Percentiles rank a stretch among this genome's conserved stretches.
These are phyloP conservation scores for Rutstroemia sp. DNA, from an alignment of 2,329 filamentous ascomycete species.

Conservation along the genomic window DNA sequence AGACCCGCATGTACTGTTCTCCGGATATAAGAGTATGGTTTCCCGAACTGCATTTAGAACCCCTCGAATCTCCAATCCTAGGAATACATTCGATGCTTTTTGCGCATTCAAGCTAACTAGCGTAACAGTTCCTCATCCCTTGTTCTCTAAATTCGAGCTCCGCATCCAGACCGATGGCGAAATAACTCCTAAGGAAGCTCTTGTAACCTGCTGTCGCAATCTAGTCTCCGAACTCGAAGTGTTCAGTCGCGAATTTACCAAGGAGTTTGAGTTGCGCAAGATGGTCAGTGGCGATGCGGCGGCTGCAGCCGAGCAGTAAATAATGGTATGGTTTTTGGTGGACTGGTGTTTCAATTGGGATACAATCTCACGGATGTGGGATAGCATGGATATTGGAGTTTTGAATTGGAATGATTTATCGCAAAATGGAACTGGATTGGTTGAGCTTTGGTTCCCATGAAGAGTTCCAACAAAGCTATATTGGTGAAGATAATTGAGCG, in stretches of 20 bases:
- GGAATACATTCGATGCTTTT: not conserved
- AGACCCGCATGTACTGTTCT: constrained; percentile 77
- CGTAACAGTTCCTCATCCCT: constrained; percentile 32
- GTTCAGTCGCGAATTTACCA: constrained; percentile 81
- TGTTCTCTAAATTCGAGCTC: constrained; percentile 52
- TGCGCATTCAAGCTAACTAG: not conserved
- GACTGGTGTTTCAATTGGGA: not conserved
- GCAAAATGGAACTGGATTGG: too few species aligned
- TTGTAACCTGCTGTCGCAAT: constrained; percentile 73
- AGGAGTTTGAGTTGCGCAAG: constrained; percentile 83
- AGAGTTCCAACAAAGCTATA: too few species aligned
- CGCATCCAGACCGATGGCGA: constrained; percentile 88
- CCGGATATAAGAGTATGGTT: constrained; percentile 73
- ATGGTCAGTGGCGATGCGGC: constrained; percentile 51
- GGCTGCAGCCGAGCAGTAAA: constrained; percentile 10
- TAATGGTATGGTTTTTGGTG: not conserved
- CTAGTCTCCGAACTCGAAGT: constrained; percentile 74
- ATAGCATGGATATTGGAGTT: not conserved
- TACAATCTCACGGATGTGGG: not conserved
- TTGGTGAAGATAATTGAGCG: too few species aligned
- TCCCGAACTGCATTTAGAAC: constrained; percentile 30
- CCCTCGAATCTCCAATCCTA: too few species aligned
- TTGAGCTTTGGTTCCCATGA: too few species aligned
- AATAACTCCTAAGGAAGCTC: constrained; percentile 80
- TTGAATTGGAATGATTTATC: not conserved